Conservation (phyloP, 352 stramenopile species). For the Phytophthora cactorum region DNA sequence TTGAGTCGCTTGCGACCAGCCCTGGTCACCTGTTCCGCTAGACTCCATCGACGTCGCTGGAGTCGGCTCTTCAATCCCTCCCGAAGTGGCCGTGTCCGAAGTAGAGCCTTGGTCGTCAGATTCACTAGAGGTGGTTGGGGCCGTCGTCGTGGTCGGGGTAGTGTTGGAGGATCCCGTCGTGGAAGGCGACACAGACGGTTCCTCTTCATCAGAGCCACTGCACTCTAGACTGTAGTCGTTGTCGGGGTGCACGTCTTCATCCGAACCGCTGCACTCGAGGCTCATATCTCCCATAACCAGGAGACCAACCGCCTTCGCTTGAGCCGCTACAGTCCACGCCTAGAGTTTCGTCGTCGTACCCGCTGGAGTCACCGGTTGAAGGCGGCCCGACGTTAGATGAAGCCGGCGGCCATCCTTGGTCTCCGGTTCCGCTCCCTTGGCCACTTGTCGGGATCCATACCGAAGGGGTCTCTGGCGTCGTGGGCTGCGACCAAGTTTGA, state of each 20-base stretch:
- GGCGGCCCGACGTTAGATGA: constrained; percentile 4
- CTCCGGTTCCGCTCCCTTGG: constrained; percentile 1
- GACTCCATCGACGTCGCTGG: constrained; percentile 1
- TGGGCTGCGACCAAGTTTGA: constrained; percentile 13
- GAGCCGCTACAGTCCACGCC: constrained; percentile 2
- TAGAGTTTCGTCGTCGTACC: constrained; percentile 8
- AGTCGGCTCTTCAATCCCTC: constrained; percentile 3
- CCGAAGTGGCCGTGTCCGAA: constrained; percentile 19
- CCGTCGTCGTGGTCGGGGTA: not conserved
- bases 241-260: not conserved
- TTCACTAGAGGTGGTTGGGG: constrained; percentile 11
- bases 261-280: constrained; percentile 32
- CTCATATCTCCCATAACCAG: constrained; percentile 9
- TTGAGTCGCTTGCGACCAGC: constrained; percentile 2
- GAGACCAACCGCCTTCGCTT: constrained; percentile 3
- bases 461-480: not conserved
- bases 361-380: constrained; percentile 5
- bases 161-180: constrained; percentile 9
- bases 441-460: constrained; percentile 1
- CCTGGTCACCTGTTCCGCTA: constrained; percentile 18
- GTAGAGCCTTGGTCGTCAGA: constrained; percentile 4
- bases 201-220: constrained; percentile 21
- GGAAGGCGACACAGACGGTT: constrained; percentile 9
- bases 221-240: constrained; percentile 25
- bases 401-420: constrained; percentile 1